Evolutionary conservation across 306 rosid species (phyloP).

Genomic region (Macrotyloma uniflorum): DNA sequence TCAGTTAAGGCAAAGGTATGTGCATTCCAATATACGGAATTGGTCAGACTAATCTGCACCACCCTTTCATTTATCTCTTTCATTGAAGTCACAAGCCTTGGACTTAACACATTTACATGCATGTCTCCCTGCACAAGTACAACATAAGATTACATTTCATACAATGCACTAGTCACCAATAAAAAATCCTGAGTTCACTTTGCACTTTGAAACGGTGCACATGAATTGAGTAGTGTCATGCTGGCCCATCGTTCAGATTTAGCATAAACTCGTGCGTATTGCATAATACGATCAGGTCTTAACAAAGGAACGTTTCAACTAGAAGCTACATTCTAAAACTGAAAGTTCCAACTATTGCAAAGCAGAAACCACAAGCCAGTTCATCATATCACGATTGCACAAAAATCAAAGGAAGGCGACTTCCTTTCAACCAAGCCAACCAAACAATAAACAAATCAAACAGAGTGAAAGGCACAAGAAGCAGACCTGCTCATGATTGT

Average conservation of each 20-base stretch:
- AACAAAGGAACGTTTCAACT: background rate
- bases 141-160: background rate
- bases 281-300: background rate
- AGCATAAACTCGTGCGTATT: too few relatives aligned
- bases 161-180: too few relatives aligned
- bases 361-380: background rate
- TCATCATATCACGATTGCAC: background rate
- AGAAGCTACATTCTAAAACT: background rate
- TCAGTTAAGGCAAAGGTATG: constrained; percentile 87
- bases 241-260: background rate
- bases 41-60: constrained; percentile 83
- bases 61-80: constrained; percentile 66
- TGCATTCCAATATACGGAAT: constrained; percentile 82
- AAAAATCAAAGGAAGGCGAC: background rate
- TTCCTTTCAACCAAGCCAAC: background rate
- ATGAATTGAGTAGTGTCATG: too few relatives aligned
- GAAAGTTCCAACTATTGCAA: background rate
- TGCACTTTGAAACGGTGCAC: too few relatives aligned
- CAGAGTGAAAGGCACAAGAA: constrained; percentile 19
- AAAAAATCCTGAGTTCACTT: background rate
- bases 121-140: constrained; percentile 56
- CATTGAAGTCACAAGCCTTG: constrained; percentile 71
- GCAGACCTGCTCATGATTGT: constrained; percentile 61
- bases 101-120: constrained; percentile 56
- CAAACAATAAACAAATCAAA: constrained; percentile 15